phyloP scores from a whole-genome alignment of 345 rosid species.

The Brassica juncea region DNA sequence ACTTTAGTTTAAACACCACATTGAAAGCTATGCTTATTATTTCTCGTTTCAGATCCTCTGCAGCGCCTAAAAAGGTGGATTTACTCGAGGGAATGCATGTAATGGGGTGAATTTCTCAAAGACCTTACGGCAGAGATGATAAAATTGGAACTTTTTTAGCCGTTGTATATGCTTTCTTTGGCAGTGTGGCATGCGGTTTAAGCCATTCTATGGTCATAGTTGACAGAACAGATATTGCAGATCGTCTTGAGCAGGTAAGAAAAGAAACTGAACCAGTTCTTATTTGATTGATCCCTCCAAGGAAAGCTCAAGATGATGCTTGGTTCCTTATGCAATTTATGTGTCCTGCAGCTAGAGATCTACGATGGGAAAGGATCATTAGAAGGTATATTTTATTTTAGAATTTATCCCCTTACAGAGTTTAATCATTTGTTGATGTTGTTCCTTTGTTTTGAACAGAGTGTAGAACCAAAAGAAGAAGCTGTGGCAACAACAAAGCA shows the following conservation, averaged over 20 bases:
- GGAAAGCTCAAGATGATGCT: not conserved
- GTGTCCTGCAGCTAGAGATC: constrained; percentile 67
- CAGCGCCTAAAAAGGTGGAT: constrained; percentile 92
- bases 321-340: not conserved
- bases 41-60: constrained; percentile 71
- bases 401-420: not conserved
- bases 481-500: constrained; percentile 37
- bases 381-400: constrained; percentile 53
- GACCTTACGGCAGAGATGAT: not conserved
- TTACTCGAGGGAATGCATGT: constrained; percentile 89
- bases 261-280: not conserved
- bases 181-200: constrained; percentile 88
- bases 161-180: constrained; percentile 22
- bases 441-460: constrained; percentile 41
- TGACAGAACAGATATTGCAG: constrained; percentile 64
- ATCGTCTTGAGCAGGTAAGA: constrained; percentile 83
- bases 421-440: constrained; percentile 1
- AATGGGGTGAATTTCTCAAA: constrained; percentile 57
- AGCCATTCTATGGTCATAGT: constrained; percentile 88
- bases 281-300: not conserved
- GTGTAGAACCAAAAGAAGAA: constrained; percentile 50
- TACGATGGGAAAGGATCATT: constrained; percentile 76
- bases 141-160: too few relatives aligned
- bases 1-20: not conserved
- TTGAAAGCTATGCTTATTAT: constrained; percentile 11